Conservation (phyloP, 2,329 filamentous ascomycete genomes). For the Capronia coronata region DNA sequence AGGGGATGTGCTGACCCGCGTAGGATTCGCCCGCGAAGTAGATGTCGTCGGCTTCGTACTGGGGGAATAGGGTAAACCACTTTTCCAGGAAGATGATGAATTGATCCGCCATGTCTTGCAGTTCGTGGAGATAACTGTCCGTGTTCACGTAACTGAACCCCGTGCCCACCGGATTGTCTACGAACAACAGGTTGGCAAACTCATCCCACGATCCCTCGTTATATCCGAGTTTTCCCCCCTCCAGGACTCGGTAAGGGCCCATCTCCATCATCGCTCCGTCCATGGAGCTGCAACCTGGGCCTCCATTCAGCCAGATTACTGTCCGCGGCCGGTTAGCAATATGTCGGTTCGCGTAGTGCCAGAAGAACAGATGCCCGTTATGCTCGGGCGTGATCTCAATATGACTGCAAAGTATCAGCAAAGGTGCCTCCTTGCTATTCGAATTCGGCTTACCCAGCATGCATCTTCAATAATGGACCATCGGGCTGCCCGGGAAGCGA, state of each 20-base stretch:
- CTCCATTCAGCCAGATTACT: slow-evolving; percentile 94
- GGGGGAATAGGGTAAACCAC: slow-evolving; percentile 83
- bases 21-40: slow-evolving; percentile 96
- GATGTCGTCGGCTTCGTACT: slow-evolving; percentile 84
- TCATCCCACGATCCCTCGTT: slow-evolving; percentile 98
- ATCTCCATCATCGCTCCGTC: slow-evolving; percentile 96
- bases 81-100: slow-evolving; percentile 86
- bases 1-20: slow-evolving; percentile 93
- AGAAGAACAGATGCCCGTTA: slow-evolving; percentile 96
- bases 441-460: slow-evolving; percentile 67
- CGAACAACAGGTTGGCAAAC: slow-evolving; percentile 93
- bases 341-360: slow-evolving; percentile 93
- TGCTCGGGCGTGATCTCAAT: slow-evolving; percentile 78
- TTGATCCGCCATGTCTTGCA: slow-evolving; percentile 81
- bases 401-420: slow-evolving; percentile 53
- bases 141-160: slow-evolving; percentile 95
- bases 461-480: slow-evolving; percentile 83
- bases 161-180: slow-evolving; percentile 94
- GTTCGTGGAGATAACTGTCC: slow-evolving; percentile 75
- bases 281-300: slow-evolving; percentile 93
- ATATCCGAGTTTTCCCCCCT: slow-evolving; percentile 63
- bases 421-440: background rate
- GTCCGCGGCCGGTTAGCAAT: slow-evolving; percentile 87
- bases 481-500: slow-evolving; percentile 77
- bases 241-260: slow-evolving; percentile 80